Evolutionary conservation across 2,329 filamentous ascomycete genomes (phyloP).

Genomic region (Ophiostoma sp.): DNA sequence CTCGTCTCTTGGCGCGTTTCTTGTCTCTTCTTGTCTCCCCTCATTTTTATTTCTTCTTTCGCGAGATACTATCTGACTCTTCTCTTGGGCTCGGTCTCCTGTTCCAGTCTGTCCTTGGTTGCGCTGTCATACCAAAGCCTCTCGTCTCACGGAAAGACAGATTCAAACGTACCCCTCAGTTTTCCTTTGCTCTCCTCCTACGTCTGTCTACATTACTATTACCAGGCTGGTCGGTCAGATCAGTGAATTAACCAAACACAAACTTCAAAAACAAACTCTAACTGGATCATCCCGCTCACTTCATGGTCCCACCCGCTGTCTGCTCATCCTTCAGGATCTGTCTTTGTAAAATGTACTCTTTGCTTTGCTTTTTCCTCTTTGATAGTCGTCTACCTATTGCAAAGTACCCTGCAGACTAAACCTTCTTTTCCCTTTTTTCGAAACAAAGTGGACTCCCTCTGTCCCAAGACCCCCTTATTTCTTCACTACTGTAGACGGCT

Average conservation of each 20-base stretch:
- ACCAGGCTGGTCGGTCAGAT: not conserved
- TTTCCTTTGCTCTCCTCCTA: not conserved
- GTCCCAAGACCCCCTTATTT: not conserved
- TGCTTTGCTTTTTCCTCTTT: not conserved
- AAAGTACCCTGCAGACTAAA: not conserved
- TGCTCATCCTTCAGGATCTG: not conserved
- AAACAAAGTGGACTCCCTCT: constrained; percentile 6
- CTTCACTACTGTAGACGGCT: not conserved
- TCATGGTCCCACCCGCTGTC: constrained; percentile 5
- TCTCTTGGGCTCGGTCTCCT: not conserved
- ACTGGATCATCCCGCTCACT: not conserved
- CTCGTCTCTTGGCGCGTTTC: constrained; percentile 9
- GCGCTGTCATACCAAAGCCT: not conserved
- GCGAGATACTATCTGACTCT: too few relatives aligned
- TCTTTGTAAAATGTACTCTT: too few relatives aligned
- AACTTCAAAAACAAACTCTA: not conserved
- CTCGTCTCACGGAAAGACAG: not conserved
- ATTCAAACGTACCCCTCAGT: not conserved
- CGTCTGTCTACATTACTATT: not conserved
- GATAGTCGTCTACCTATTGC: not conserved
- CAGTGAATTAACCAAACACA: not conserved
- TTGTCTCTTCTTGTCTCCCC: not conserved
- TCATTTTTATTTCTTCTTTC: not conserved
- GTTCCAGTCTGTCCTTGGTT: constrained; percentile 7
- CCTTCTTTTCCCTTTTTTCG: constrained; percentile 9